A percentile compares a stretch with the other conserved stretches of the same genome.
Evolutionary conservation across 225 moss, liverwort and hornwort genomes (phyloP).

Genomic region (Physcomitrium patens): DNA sequence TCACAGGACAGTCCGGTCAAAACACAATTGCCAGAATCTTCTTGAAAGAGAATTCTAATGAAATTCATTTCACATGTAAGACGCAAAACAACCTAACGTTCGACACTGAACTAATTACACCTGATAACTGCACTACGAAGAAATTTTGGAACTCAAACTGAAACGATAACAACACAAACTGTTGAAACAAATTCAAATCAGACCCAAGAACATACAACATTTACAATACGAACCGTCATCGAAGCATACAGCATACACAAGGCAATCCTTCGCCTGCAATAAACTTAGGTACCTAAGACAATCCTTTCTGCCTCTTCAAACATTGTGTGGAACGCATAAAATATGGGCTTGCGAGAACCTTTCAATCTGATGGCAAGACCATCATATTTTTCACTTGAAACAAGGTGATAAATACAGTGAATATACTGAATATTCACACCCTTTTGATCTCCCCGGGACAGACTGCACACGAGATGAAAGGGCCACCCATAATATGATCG

Average conservation of each 20-base stretch:
- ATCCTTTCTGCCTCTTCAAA: conserved; percentile 32
- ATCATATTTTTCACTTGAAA: neutral
- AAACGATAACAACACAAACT: too few species aligned
- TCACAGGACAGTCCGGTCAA: conserved; percentile 3
- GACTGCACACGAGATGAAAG: neutral
- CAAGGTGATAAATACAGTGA: neutral
- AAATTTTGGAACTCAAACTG: too few species aligned
- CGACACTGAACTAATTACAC: too few species aligned
- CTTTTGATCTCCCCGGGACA: neutral
- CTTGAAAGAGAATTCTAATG: neutral
- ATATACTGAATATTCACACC: too few species aligned
- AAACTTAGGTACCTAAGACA: conserved; percentile 30
- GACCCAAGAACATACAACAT: too few species aligned
- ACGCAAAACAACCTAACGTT: too few species aligned
- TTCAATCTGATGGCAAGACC: neutral
- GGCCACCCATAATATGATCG: neutral
- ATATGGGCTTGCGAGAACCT: neutral
- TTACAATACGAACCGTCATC: too few species aligned
- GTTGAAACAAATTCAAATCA: too few species aligned
- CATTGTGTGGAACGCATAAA: conserved; percentile 34
- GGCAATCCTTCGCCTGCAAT: too few species aligned
- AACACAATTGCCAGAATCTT: neutral
- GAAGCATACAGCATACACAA: too few species aligned
- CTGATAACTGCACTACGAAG: too few species aligned
- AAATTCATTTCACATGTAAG: neutral